phyloP scores from a whole-genome alignment of 1,284 basidiomycete genomes.

The Cystobasidium sp. region DNA sequence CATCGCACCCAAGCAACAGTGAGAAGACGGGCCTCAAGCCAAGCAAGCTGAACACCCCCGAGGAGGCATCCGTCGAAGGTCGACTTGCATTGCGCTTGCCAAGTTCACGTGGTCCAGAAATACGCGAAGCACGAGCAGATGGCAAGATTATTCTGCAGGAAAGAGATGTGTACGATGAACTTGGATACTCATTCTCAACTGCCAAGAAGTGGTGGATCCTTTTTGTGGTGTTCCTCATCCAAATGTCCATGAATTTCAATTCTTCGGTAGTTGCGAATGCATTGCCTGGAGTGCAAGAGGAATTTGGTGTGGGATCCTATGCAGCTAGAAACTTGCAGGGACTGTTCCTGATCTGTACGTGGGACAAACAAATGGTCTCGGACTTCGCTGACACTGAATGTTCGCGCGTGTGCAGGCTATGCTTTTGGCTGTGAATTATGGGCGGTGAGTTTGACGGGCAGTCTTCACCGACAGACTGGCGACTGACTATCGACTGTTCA shows the following conservation, averaged over 20 bases:
- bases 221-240: conserved; percentile 16
- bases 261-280: conserved; percentile 56
- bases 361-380: too few relatives aligned
- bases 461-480: conserved; percentile 33
- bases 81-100: background rate
- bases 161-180: conserved; percentile 17
- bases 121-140: conserved; percentile 1
- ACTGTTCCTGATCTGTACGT: conserved; percentile 57
- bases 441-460: conserved; percentile 50
- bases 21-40: background rate
- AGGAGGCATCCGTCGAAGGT: background rate
- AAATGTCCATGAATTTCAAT: conserved; percentile 56
- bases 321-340: conserved; percentile 57
- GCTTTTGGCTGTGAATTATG: conserved; percentile 51
- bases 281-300: conserved; percentile 43
- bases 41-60: background rate
- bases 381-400: background rate
- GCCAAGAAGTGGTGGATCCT: conserved; percentile 35
- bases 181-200: conserved; percentile 13
- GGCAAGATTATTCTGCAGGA: conserved; percentile 37
- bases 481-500: background rate
- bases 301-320: conserved; percentile 57
- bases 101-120: background rate
- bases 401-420: conserved; percentile 20
- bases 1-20: background rate